Percentiles rank a stretch among this genome's conserved stretches.
Conservation (phyloP, 129 eudicot genomes). For the Apium graveolens region DNA sequence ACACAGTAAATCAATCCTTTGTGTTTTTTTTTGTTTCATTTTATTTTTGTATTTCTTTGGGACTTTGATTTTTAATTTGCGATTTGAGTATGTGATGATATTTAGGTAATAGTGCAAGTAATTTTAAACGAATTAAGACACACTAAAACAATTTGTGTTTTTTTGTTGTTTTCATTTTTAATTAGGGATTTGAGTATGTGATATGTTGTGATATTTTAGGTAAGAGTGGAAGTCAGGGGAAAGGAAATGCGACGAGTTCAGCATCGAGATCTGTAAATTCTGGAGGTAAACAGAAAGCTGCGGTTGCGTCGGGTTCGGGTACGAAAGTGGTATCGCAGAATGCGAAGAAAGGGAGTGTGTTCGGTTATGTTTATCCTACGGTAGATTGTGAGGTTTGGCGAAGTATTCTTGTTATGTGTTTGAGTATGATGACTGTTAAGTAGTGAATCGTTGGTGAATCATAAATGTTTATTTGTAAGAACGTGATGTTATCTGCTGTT, state of each 20-base stretch:
- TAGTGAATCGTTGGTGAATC: background rate
- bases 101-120: no score
- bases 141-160: background rate
- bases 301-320: slow-evolving; percentile 13
- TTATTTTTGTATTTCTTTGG: no score
- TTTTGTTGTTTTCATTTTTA: background rate
- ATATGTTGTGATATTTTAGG: slow-evolving; percentile 10
- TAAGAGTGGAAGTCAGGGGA: slow-evolving; percentile 17
- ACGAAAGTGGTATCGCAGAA: slow-evolving; percentile 28
- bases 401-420: background rate
- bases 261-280: slow-evolving; percentile 28
- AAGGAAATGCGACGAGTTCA: slow-evolving; percentile 27
- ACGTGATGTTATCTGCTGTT: background rate
- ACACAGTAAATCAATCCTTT: background rate
- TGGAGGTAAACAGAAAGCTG: slow-evolving; percentile 15
- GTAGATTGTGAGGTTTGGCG: slow-evolving; percentile 19
- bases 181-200: background rate
- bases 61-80: no score
- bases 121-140: background rate
- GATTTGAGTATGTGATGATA: no score
- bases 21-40: background rate
- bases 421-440: background rate
- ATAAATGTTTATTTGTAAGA: background rate
- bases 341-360: slow-evolving; percentile 32
- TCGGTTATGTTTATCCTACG: slow-evolving; percentile 46